Evolutionary conservation across 495 filamentous ascomycete species (phyloP), one percentile per base, ranked within the genome.

Genomic region (Pyrenula massariospora): DNA sequence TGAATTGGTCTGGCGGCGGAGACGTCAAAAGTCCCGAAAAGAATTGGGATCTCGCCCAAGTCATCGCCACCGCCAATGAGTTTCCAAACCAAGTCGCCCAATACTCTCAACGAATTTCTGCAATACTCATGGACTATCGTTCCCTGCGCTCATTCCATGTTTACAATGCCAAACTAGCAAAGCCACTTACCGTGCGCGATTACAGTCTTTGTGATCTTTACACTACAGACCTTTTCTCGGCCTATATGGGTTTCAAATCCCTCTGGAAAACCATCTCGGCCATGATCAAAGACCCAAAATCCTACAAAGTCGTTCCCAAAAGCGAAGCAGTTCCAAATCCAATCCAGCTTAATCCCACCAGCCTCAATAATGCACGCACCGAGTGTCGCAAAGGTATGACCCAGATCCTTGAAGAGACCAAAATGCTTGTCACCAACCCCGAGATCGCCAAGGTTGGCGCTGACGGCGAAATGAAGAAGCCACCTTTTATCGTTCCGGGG

Each of bases 1-100:
- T 70, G 20, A 67, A 63, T 50, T 70, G 67, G 66, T 54, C 61
- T n/a, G 67, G 67, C n/a, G 67, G 67, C 15, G 67, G 67, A 1
- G 58, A 68, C 47, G 59, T 70, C 57, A 68, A 69, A 57, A 61
- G 63, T 20, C 64, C 64, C 5, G 58, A 61, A 2, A 60, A 62
- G 8, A 61, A 65, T 15, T 69, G 67, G 67, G 63, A 64, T 24
- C 60, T 66, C 5, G 47, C 63, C 25, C 64, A 56, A 3, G 65
- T 69, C 1, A 60, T 68, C 2, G 54, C 57, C 20, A 64, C 65
- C 3, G 68, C 67, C 2, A 66, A 64, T 25, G 58, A 61, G 2
- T 70, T 69, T 21, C 68, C 68, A 22, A 61, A 63, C 19, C 64
- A 65, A 23, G 68, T 70, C 3, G 60, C 66, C 8, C 58, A 58